phyloP scores from a whole-genome alignment of 2,329 filamentous ascomycete genomes.

The Parafenestella ontariensis region DNA sequence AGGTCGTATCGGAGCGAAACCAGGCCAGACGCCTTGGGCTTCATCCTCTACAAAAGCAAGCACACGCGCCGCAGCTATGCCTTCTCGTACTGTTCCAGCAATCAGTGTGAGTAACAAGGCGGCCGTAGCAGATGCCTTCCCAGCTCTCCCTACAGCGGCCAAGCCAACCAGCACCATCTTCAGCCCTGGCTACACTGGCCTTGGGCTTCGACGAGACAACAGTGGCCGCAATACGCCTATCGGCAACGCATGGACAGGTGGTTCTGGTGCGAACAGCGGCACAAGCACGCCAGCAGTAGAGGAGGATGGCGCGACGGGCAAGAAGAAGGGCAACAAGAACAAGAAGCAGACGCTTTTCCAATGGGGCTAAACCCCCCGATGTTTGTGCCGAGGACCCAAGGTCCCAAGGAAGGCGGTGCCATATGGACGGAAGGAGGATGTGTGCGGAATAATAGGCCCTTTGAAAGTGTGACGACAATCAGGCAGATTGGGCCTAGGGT shows the following conservation, averaged over 20 bases:
- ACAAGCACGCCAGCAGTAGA: conserved; percentile 31
- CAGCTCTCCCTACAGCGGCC: conserved; percentile 78
- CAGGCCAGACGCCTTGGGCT: conserved; percentile 47
- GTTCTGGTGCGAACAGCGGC: conserved; percentile 35
- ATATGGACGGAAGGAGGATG: background rate
- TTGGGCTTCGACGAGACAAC: conserved; percentile 53
- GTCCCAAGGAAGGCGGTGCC: background rate
- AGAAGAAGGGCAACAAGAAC: conserved; percentile 58
- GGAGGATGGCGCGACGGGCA: conserved; percentile 37
- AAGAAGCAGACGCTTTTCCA: conserved; percentile 61
- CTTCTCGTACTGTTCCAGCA: conserved; percentile 42
- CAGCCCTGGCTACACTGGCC: conserved; percentile 57
- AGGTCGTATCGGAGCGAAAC: conserved; percentile 43
- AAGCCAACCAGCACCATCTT: conserved; percentile 67
- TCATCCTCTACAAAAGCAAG: conserved; percentile 39
- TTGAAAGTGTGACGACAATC: background rate
- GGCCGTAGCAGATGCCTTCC: conserved; percentile 70
- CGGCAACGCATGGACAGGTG: conserved; percentile 50
- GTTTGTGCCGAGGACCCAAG: background rate
- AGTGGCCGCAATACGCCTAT: conserved; percentile 48
- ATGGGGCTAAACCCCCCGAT: conserved; percentile 49
- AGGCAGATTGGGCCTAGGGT: conserved; percentile 3
- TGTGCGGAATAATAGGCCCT: background rate
- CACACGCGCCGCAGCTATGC: conserved; percentile 48
- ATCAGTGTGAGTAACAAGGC: conserved; percentile 34